Evolutionary conservation across 163 green algal species (phyloP).

Genomic region (Scenedesmus sp.): DNA sequence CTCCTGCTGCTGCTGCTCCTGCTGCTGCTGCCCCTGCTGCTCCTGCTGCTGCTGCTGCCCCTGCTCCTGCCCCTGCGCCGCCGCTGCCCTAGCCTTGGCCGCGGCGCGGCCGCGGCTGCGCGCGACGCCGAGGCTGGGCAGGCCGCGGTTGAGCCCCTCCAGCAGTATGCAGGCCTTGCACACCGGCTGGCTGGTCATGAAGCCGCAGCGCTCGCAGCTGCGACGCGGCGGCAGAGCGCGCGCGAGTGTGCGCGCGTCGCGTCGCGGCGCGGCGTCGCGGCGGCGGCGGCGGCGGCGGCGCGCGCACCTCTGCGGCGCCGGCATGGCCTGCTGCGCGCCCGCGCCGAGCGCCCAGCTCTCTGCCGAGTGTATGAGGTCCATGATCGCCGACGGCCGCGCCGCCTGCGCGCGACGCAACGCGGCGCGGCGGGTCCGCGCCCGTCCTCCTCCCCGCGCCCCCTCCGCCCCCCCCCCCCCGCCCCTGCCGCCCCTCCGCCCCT

Average conservation of each 20-base stretch:
- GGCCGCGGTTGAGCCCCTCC: constrained; percentile 90
- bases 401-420: constrained; percentile 57
- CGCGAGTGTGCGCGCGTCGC: too few species aligned
- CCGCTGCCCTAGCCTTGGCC: not conserved
- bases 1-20: not conserved
- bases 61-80: not conserved
- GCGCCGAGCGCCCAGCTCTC: constrained; percentile 63
- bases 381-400: constrained; percentile 84
- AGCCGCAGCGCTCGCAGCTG: constrained; percentile 89
- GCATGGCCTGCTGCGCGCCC: constrained; percentile 14
- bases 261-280: too few species aligned
- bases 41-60: constrained; percentile 5
- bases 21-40: constrained; percentile 1
- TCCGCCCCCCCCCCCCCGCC: too few species aligned
- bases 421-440: not conserved
- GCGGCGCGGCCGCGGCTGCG: not conserved
- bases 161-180: constrained; percentile 96
- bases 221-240: constrained; percentile 47
- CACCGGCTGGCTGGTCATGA: constrained; percentile 88
- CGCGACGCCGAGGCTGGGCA: constrained; percentile 56
- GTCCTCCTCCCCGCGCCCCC: not conserved
- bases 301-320: constrained; percentile 17
- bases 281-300: too few species aligned
- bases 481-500: too few species aligned
- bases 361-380: constrained; percentile 93